Evolutionary conservation across 345 rosid species (phyloP), one percentile per base, ranked within the genome.

Genomic region (Tarenaya hassleriana): DNA sequence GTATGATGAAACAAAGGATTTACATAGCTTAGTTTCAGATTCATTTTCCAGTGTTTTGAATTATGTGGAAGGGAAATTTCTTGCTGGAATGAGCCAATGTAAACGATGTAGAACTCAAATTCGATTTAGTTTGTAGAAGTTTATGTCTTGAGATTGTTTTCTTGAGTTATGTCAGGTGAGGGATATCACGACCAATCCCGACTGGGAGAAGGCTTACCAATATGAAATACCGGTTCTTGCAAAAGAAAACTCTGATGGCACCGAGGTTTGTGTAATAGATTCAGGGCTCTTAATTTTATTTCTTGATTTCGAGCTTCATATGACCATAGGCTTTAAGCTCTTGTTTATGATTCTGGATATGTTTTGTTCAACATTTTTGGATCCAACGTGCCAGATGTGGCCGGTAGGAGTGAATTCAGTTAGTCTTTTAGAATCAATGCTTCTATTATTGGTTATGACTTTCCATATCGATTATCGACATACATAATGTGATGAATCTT

Each of bases 141-240:
- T 42, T 0, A 37, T 58, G 37, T 16, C 4, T 14, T 37, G 2
- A 52, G 42, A 10, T 61, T 34, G 12, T 32, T 17, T 51, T 45
- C 12, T 46, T 54, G 43, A 20, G 35, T 17, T 44, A 64, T 63
- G 16, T 63, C 56, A 80, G 91, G 80, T 78, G 16, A 78, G 91
- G 55, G 95, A 90, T 72, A 84, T 84, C 16, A 84, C 85, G 47
- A 69, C 67, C 62, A 77, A 82, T 55, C 91, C 91, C 1, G 81
- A 78, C 17, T 82, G 94, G 94, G 91, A 90, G 62, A 78, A 37
- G 41, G 81, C 88, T 50, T 90, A 75, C 69, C 86, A 84, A 56
- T 84, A 71, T 62, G 94, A 86, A 74, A 82, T 90, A 35, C 95
- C 91, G 10, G 83, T 86, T 24, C 58, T 86, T 55, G 91, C 89